Evolutionary conservation across 2,329 filamentous ascomycete genomes (phyloP).

Genomic region (Aschersonia sp.): DNA sequence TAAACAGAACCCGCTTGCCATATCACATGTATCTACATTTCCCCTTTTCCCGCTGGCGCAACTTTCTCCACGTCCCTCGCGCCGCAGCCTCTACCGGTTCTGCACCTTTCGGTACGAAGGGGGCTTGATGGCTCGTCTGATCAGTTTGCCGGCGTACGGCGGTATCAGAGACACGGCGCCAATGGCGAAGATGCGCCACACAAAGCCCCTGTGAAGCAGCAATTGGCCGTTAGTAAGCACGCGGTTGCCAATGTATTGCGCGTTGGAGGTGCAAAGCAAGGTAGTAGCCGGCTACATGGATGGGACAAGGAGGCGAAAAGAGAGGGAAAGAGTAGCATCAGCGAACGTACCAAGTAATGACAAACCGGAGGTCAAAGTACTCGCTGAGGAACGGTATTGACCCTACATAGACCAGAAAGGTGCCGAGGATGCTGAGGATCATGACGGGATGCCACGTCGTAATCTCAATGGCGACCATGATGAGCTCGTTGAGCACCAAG

Average conservation of each 20-base stretch:
- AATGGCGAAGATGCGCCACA: conserved; percentile 78
- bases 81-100: conserved; percentile 32
- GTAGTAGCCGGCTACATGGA: no score
- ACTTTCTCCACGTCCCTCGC: background rate
- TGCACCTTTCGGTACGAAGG: conserved; percentile 92
- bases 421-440: conserved; percentile 73
- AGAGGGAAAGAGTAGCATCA: no score
- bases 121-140: conserved; percentile 73
- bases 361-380: conserved; percentile 79
- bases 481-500: conserved; percentile 81
- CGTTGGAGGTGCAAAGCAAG: no score
- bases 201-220: conserved; percentile 47
- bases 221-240: background rate
- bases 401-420: conserved; percentile 64
- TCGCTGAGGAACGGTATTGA: conserved; percentile 72
- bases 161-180: conserved; percentile 69
- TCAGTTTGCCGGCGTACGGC: conserved; percentile 74
- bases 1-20: no score
- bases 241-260: no score
- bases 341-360: conserved; percentile 49
- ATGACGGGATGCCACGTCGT: conserved; percentile 95
- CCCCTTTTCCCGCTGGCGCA: no score
- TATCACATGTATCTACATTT: no score
- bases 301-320: no score
- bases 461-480: conserved; percentile 94